Evolutionary conservation across 176 grass and related monocot species (phyloP), one percentile per base, ranked within the genome.

Genomic region (Rhynchospora breviuscula): DNA sequence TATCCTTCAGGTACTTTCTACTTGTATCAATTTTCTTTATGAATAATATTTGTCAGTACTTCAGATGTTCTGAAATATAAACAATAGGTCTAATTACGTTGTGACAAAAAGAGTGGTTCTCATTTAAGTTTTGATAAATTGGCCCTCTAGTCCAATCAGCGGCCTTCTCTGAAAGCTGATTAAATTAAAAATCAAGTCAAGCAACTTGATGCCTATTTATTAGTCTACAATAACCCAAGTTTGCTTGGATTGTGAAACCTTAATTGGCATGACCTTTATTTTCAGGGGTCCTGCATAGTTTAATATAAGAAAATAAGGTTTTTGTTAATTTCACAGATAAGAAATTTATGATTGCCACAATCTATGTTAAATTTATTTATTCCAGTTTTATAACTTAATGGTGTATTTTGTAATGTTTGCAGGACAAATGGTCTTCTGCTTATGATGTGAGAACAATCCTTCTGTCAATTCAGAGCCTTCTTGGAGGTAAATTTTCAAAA

Each of bases 391-490:
- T 70, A 44, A 8, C 12, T 44, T 71, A 47, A 26, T 77, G 47
- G 10, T 21, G 40, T 15, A 68, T 51, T 59, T 60, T 31, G 21
- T 86, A 8, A 17, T 33, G 23, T 40, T 82, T 87, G 31, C 88
- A 94, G 92, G 95, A 98, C 84, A 98, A 98, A 79, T 98, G 95
- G 92, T 91, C 95, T 57, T 95, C 92, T 54, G 92, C 95, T 14
- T 98, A 98, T 89, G 95, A 98, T 89, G 95, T 98, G 22, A 94
- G 95, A 82, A 98, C 95, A 83, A 91, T 94, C 83, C 92, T 98
- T 63, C 89, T 95, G 31, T 98, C 95, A 84, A 93, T 98, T 79
- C 92, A 98, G 86, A 95, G 92, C 79, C 91, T 98, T 25, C 83
- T 98, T 60, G 95, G 92, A 84, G 94, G 94, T 97, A 90, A 13